Evolutionary conservation across 768 basidiomycete genomes (phyloP).

Genomic region (Tylopilus sp.): DNA sequence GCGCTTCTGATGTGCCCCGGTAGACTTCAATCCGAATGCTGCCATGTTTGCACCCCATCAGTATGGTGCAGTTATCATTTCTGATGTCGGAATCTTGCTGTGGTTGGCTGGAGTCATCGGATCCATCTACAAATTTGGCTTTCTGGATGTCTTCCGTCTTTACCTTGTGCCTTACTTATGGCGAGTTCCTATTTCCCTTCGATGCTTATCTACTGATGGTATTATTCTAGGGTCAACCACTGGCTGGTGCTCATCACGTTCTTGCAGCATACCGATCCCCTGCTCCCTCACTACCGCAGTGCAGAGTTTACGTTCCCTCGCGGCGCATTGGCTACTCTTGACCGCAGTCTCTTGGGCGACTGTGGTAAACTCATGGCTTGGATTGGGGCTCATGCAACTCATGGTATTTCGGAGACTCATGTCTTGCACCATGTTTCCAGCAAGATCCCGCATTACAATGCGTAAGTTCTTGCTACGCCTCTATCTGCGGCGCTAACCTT

Average conservation of each 20-base stretch:
- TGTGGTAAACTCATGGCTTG: slow-evolving; percentile 77
- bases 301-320: slow-evolving; percentile 89
- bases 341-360: slow-evolving; percentile 78
- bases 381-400: slow-evolving; percentile 80
- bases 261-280: slow-evolving; percentile 96
- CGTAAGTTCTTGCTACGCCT: slow-evolving; percentile 36
- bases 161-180: slow-evolving; percentile 91
- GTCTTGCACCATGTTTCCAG: slow-evolving; percentile 88
- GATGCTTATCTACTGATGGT: background rate
- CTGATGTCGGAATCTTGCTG: slow-evolving; percentile 76
- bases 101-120: slow-evolving; percentile 61
- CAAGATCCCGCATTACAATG: slow-evolving; percentile 96
- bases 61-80: slow-evolving; percentile 67
- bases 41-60: slow-evolving; percentile 87
- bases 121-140: slow-evolving; percentile 60
- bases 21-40: slow-evolving; percentile 75
- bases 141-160: slow-evolving; percentile 67
- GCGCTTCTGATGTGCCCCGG: background rate
- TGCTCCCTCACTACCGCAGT: slow-evolving; percentile 90
- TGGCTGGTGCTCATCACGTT: slow-evolving; percentile 97
- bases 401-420: slow-evolving; percentile 94
- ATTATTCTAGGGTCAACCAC: slow-evolving; percentile 66
- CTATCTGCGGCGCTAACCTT: background rate
- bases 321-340: slow-evolving; percentile 89
- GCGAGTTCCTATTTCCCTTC: slow-evolving; percentile 27